phyloP scores from a whole-genome alignment of 176 grass and related monocot species.

The Coix lacrymajobi region DNA sequence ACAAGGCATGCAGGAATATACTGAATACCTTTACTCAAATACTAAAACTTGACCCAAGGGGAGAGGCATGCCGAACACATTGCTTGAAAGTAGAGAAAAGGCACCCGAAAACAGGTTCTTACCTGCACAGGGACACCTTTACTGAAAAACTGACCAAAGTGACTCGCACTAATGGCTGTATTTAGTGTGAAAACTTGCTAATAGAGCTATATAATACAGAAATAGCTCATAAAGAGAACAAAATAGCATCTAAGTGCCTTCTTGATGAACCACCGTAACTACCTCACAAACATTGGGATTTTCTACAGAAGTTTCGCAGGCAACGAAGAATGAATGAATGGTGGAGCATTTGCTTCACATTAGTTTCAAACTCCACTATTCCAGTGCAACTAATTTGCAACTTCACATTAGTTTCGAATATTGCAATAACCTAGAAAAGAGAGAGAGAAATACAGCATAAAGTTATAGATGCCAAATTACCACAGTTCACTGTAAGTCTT shows the following conservation, averaged over 20 bases:
- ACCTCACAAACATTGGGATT: background rate
- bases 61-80: background rate
- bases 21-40: background rate
- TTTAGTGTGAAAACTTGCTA: background rate
- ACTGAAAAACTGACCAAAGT: background rate
- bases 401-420: background rate
- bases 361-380: conserved; percentile 14
- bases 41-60: background rate
- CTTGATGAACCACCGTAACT: background rate
- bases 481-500: background rate
- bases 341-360: background rate
- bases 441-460: background rate
- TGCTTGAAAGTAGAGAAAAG: background rate
- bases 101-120: background rate
- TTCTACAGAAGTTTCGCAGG: background rate
- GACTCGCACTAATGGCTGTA: background rate
- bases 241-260: background rate
- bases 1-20: conserved; percentile 15
- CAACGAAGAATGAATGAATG: background rate
- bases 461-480: background rate
- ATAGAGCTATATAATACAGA: background rate
- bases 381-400: background rate
- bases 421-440: background rate
- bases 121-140: background rate
- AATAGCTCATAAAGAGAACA: background rate